phyloP scores from a whole-genome alignment of 1,284 basidiomycete genomes.

The Papiliotrema flavescens region DNA sequence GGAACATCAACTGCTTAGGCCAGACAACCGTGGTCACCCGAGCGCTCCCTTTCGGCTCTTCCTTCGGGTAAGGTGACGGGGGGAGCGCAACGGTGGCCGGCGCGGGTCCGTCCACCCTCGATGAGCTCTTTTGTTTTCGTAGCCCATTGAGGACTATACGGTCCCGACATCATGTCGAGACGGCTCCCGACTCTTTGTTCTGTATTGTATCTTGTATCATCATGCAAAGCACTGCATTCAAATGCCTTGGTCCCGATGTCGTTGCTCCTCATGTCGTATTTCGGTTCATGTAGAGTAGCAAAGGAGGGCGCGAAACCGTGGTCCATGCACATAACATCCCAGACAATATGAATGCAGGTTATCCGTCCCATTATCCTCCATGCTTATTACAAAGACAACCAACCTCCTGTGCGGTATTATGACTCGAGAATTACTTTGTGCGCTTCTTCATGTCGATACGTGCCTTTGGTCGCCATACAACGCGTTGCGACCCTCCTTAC shows the following conservation, averaged over 20 bases:
- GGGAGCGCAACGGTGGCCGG: constrained; percentile 10
- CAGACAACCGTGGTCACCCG: constrained; percentile 31
- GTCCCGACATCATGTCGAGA: constrained; percentile 15
- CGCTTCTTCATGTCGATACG: too few relatives aligned
- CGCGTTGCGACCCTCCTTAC: too few relatives aligned
- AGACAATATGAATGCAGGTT: too few relatives aligned
- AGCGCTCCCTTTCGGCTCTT: constrained; percentile 2
- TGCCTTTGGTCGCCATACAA: too few relatives aligned
- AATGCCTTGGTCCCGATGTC: not conserved
- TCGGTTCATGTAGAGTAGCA: too few relatives aligned
- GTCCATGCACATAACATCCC: too few relatives aligned
- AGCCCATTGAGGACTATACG: constrained; percentile 36
- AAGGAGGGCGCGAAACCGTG: too few relatives aligned
- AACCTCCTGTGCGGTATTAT: not conserved
- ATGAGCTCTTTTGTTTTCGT: constrained; percentile 14
- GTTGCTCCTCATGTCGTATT: not conserved
- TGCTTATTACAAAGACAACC: not conserved
- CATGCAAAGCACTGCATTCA: not conserved
- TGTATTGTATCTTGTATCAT: not conserved
- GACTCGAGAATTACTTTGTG: too few relatives aligned
- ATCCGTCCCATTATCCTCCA: too few relatives aligned
- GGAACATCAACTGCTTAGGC: constrained; percentile 32
- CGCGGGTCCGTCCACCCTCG: constrained; percentile 34
- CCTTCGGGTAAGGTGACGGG: constrained; percentile 1
- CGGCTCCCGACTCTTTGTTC: not conserved